phyloP scores from a whole-genome alignment of 805 yeast genomes.

The Starmerella asiatica region DNA sequence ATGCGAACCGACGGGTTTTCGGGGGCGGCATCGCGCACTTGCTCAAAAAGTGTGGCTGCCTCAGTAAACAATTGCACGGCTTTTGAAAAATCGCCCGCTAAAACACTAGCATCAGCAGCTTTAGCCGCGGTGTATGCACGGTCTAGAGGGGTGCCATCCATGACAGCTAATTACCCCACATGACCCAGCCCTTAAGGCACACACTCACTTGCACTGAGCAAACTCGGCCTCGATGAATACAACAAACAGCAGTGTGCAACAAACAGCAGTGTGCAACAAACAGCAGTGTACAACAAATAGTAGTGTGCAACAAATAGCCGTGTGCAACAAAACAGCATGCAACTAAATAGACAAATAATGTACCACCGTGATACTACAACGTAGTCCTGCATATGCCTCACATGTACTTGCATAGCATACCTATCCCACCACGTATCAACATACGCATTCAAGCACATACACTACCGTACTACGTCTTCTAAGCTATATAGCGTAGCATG shows the following conservation, averaged over 20 bases:
- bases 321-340: background rate
- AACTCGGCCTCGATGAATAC: background rate
- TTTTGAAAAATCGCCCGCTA: constrained; percentile 32
- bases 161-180: constrained; percentile 1
- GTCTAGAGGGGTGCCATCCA: constrained; percentile 21
- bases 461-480: no score
- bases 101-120: constrained; percentile 38
- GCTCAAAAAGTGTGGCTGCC: constrained; percentile 28
- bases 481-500: no score
- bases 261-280: background rate
- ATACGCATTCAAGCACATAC: no score
- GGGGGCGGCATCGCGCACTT: constrained; percentile 20
- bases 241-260: background rate
- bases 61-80: constrained; percentile 32
- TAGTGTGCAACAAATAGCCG: background rate
- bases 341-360: background rate
- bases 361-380: no score
- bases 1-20: constrained; percentile 26
- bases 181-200: no score
- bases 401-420: no score
- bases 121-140: constrained; percentile 41
- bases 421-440: no score
- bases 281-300: background rate
- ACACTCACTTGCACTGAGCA: background rate
- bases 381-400: no score